phyloP scores from a whole-genome alignment of 163 green algal genomes.

The Chlorella variabilis region DNA sequence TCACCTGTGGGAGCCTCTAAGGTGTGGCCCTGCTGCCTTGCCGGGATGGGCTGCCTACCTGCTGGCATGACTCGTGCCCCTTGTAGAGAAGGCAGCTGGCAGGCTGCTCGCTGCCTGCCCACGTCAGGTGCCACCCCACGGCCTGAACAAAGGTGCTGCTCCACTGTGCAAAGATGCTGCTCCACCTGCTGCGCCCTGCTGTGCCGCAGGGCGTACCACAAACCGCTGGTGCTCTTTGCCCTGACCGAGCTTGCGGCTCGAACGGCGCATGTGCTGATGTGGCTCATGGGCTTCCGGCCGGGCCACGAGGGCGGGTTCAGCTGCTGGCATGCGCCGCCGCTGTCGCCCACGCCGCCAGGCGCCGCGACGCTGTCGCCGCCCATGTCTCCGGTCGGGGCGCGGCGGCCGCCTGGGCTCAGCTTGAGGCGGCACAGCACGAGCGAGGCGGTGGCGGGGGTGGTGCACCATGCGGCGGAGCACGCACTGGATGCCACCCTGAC shows the following conservation, averaged over 20 bases:
- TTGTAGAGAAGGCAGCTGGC: not conserved
- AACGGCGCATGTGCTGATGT: slow-evolving; percentile 17
- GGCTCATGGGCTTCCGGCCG: slow-evolving; percentile 24
- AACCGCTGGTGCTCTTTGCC: slow-evolving; percentile 52
- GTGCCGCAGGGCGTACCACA: slow-evolving; percentile 46
- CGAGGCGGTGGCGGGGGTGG: slow-evolving; percentile 4
- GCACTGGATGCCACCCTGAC: slow-evolving; percentile 34
- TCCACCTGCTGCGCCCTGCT: not conserved
- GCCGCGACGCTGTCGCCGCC: not conserved
- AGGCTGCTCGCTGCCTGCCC: too few relatives aligned
- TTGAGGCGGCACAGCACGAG: slow-evolving; percentile 19
- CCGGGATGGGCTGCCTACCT: too few relatives aligned
- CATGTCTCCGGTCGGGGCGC: not conserved
- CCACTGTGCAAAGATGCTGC: too few relatives aligned
- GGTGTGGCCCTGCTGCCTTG: not conserved
- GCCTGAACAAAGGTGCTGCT: too few relatives aligned
- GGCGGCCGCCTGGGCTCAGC: too few relatives aligned
- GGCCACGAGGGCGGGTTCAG: slow-evolving; percentile 5
- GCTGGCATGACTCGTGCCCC: too few relatives aligned
- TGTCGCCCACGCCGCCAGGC: not conserved
- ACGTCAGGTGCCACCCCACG: too few relatives aligned
- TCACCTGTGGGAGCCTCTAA: slow-evolving; percentile 50
- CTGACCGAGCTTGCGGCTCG: slow-evolving; percentile 14
- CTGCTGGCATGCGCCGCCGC: slow-evolving; percentile 9
- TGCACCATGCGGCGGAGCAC: slow-evolving; percentile 29